These are phyloP conservation scores for Globisporangium cylindrosporum DNA, from an alignment of 352 stramenopile genomes.

Conservation along the genomic window DNA sequence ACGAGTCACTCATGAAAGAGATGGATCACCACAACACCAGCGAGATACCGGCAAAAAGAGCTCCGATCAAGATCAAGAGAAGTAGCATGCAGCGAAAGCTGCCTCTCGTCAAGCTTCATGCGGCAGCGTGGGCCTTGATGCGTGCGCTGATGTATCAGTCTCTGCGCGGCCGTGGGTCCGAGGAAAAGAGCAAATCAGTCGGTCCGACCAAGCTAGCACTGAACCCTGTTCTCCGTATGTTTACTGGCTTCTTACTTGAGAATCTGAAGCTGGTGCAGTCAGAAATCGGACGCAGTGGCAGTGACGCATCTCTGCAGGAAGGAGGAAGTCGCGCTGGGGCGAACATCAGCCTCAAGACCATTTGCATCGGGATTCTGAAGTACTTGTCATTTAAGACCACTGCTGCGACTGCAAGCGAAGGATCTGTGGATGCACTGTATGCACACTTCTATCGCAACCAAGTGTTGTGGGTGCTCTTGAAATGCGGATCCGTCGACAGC, in stretches of 20 bases:
- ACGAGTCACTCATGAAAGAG: slow-evolving; percentile 86
- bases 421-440: slow-evolving; percentile 27
- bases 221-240: slow-evolving; percentile 49
- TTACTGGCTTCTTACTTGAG: slow-evolving; percentile 65
- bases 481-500: slow-evolving; percentile 59
- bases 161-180: slow-evolving; percentile 22
- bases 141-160: slow-evolving; percentile 83
- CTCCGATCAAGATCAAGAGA: slow-evolving; percentile 45
- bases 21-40: slow-evolving; percentile 57
- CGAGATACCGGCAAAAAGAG: slow-evolving; percentile 14
- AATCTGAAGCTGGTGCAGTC: slow-evolving; percentile 47
- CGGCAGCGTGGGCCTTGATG: slow-evolving; percentile 73
- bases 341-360: slow-evolving; percentile 54
- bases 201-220: slow-evolving; percentile 16
- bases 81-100: slow-evolving; percentile 49
- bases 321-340: slow-evolving; percentile 7
- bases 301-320: slow-evolving; percentile 7
- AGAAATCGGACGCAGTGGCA: slow-evolving; percentile 16
- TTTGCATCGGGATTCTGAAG: slow-evolving; percentile 65
- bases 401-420: background rate
- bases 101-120: slow-evolving; percentile 71
- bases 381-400: slow-evolving; percentile 35
- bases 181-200: slow-evolving; percentile 9
- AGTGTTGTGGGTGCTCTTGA: slow-evolving; percentile 68
- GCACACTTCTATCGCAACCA: slow-evolving; percentile 77